A percentile compares a stretch with the other conserved stretches of the same genome.
Conservation (phyloP, 371 early-diverging fungal genomes). For the Mycotypha africana region DNA sequence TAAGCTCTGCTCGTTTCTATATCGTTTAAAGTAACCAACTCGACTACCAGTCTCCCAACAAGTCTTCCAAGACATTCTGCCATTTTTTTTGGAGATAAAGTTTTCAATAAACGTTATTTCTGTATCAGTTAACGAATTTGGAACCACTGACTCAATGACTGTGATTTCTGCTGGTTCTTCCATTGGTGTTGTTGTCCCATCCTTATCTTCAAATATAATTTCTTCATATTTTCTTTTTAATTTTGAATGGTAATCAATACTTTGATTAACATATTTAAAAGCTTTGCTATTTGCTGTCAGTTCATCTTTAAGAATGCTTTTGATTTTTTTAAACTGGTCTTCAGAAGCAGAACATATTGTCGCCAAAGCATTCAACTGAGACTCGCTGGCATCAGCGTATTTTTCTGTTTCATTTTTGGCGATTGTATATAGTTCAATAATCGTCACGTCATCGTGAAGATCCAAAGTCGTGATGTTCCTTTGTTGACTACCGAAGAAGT, state of each 20-base stretch:
- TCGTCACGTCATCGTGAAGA: background rate
- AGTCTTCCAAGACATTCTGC: conserved; percentile 8
- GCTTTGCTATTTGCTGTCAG: background rate
- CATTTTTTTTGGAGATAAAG: conserved; percentile 7
- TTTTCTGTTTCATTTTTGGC: conserved; percentile 2
- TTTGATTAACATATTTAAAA: conserved; percentile 3
- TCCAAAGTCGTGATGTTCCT: background rate
- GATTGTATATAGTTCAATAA: conserved; percentile 1
- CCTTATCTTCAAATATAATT: conserved; percentile 4
- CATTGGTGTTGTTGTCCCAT: conserved; percentile 3
- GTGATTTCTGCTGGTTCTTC: conserved; percentile 3
- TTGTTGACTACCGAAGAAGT: conserved; percentile 3
- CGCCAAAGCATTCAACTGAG: conserved; percentile 3
- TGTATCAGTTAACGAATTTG: background rate
- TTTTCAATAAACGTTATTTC: conserved; percentile 5
- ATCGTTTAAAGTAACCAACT: conserved; percentile 4
- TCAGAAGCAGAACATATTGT: background rate
- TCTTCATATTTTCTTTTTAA: conserved; percentile 7
- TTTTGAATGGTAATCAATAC: conserved; percentile 6
- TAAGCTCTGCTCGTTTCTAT: conserved; percentile 4
- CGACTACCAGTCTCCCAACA: conserved; percentile 5
- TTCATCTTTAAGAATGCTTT: background rate
- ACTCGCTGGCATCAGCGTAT: background rate
- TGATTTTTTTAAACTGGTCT: conserved; percentile 3
- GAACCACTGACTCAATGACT: conserved; percentile 4